Base-by-base conservation (phyloP, 78 protist genomes). In the Diacronema lutheri region DNA sequence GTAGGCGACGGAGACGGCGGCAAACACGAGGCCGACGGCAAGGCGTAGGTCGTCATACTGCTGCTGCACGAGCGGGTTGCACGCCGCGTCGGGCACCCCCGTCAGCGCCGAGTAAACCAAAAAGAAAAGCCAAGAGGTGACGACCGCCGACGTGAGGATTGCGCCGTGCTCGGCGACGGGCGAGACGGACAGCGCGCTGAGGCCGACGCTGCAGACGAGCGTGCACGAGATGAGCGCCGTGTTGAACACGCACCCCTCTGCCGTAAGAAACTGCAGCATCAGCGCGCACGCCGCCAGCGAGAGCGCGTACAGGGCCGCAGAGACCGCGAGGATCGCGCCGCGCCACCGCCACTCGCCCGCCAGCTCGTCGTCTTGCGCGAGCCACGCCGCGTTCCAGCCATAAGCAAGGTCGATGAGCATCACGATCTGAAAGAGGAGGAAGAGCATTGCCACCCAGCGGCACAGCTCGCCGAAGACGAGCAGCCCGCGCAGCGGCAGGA, bases 401-500 rank as follows among this genome's bases (percentile, higher is more conserved):
- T 64, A 31, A 35, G 91, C 91, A 62, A 88, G 83, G 69, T 88
- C 88, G 13, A 88, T 60, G 50, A 88, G 84, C 44, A 88, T 37
- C 12, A 83, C 58, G 33, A 88, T 58, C 76, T 84, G 91, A 3
- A 88, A 19, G 60, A 88, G 25, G 33, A 88, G 33, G 83, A 88
- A 88, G 29, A 88, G 44, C 19, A 46, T 0, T 0, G 88, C 76
- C 62, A 87, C 83, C 62, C 62, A 57, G 4, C 62, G 62, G n/a
- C n/a, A 14, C 62, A 57, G 6, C 62, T 57, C 62, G 50, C 16
- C 3, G 50, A 44, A 44, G 50, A 44, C 16, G 16, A 7, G 16
- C 16, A 44, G 50, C 16, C 50, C 50, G 16, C 16, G 16, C 50
- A 44, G 16, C 16, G 50, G 50, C 50, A 44, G 7, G 50, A 44